A percentile compares a stretch with the other conserved stretches of the same genome.
These are phyloP conservation scores for Zalaria obscura DNA, from an alignment of 2,329 filamentous ascomycete species.

Conservation along the genomic window DNA sequence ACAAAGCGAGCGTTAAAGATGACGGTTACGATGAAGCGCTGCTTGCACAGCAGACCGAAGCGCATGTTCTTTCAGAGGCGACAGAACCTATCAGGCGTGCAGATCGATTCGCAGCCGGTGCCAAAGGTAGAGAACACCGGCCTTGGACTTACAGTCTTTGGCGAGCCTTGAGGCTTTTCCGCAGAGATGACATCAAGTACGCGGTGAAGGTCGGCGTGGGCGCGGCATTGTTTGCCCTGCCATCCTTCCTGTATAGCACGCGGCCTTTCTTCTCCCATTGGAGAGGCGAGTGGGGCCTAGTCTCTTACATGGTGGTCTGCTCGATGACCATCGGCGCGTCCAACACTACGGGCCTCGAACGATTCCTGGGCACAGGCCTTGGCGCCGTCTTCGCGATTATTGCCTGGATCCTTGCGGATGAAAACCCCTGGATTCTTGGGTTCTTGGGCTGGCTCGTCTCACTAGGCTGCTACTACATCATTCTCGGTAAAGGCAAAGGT, in stretches of 20 bases:
- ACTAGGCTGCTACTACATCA: constrained; percentile 78
- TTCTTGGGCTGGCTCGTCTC: constrained; percentile 72
- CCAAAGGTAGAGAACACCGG: constrained; percentile 2
- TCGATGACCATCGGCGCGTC: constrained; percentile 95
- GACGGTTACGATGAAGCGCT: constrained; percentile 11
- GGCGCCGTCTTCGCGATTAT: constrained; percentile 63
- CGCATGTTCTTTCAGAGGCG: background rate
- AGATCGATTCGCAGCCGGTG: constrained; percentile 12
- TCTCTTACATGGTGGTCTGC: constrained; percentile 97
- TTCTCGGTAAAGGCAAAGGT: constrained; percentile 68
- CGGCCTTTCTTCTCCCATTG: constrained; percentile 71
- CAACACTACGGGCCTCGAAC: constrained; percentile 78
- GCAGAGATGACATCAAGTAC: constrained; percentile 57
- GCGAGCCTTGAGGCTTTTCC: constrained; percentile 40
- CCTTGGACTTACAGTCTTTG: constrained; percentile 35
- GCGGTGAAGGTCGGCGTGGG: constrained; percentile 89
- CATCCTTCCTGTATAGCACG: constrained; percentile 69
- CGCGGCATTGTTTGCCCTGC: constrained; percentile 75
- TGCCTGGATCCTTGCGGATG: constrained; percentile 63
- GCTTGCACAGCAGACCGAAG: background rate
- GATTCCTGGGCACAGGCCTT: constrained; percentile 74
- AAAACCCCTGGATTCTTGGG: constrained; percentile 61
- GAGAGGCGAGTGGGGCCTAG: constrained; percentile 90
- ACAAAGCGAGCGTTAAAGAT: constrained; percentile 6
- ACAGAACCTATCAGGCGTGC: constrained; percentile 14